Evolutionary conservation across 2,329 filamentous ascomycete species (phyloP), one percentile per base, ranked within the genome.

Genomic region (Sporothrix luriei): DNA sequence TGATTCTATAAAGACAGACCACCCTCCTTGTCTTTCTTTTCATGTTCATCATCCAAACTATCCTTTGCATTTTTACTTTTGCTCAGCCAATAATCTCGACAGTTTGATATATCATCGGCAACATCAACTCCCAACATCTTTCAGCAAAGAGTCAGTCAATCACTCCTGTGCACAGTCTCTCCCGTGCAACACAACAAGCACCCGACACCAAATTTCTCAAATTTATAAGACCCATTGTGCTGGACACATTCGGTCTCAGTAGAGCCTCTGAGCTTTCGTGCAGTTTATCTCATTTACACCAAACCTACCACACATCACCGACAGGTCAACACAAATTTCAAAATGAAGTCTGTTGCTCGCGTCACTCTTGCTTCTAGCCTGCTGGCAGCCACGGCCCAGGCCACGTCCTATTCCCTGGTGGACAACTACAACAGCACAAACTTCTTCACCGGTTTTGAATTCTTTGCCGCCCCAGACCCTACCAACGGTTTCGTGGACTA

Each of bases 401-500:
- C 76, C 40, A 74, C 77, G 33, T 71, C 81, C 68, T 88, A 87
- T 76, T 76, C 75, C 13, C 79, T 87, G 66, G 77, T 80, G 68
- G 82, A 84, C 74, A 76, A 78, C 55, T 88, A 81, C 77, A 81
- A 87, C 77, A 70, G 76, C 7, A 79, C 76, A 76, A 88, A 87
- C 80, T 88, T 88, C 78, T 87, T 87, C 77, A 73, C 80, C 24
- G 78, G 79, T 66, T 87, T 87, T 75, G 80, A 82, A 70, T 89
- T 89, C 79, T 88, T 84, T 78, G 80, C 77, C 67, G 79, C 77
- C 3, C 71, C 79, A 0, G 92, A 95, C 75, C 92, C 92, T 0
- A 95, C 92, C 2, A 75, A 88, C 72, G 92, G 92, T 43, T 92
- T 88, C 75, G 92, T 95, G 74, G 80, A 86, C 71, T 95, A 93